phyloP scores from a whole-genome alignment of 768 basidiomycete genomes.

The Lactifluus pinguis region DNA sequence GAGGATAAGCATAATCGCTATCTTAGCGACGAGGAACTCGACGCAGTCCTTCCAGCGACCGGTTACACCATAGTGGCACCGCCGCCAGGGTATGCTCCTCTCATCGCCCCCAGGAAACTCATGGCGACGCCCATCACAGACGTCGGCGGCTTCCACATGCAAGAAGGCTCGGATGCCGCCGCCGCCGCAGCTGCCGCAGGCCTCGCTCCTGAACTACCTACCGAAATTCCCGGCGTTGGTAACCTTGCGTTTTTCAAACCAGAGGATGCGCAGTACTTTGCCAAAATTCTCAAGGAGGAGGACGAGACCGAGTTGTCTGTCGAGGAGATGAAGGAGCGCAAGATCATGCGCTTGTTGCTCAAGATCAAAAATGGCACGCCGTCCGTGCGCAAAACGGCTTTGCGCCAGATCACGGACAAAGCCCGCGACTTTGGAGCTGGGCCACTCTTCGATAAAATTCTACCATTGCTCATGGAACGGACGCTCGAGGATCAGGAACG shows the following conservation, averaged over 20 bases:
- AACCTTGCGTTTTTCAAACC: conserved; percentile 97
- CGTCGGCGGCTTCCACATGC: conserved; percentile 89
- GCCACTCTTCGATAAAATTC: conserved; percentile 96
- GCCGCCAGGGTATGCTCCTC: conserved; percentile 86
- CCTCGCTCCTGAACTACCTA: conserved; percentile 86
- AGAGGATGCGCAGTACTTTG: conserved; percentile 96
- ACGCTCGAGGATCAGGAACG: conserved; percentile 98
- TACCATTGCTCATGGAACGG: conserved; percentile 95
- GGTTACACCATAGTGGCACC: conserved; percentile 92
- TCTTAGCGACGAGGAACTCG: conserved; percentile 91
- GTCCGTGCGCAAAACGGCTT: conserved; percentile 93
- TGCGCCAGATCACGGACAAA: conserved; percentile 98
- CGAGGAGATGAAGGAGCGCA: conserved; percentile 99
- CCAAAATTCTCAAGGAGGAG: conserved; percentile 91
- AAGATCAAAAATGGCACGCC: conserved; percentile 99
- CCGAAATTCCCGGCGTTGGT: conserved; percentile 97
- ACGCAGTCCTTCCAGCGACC: conserved; percentile 72
- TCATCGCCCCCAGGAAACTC: conserved; percentile 49
- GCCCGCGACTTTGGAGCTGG: conserved; percentile 98
- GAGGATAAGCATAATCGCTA: conserved; percentile 97
- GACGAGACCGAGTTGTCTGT: conserved; percentile 88
- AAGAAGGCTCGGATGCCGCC: conserved; percentile 88
- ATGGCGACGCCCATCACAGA: conserved; percentile 40
- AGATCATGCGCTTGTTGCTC: conserved; percentile 94
- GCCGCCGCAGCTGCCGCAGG: conserved; percentile 85